A percentile compares a stretch with the other conserved stretches of the same genome.
phyloP scores from a whole-genome alignment of 495 filamentous ascomycete genomes.

The Penicillium manginii region DNA sequence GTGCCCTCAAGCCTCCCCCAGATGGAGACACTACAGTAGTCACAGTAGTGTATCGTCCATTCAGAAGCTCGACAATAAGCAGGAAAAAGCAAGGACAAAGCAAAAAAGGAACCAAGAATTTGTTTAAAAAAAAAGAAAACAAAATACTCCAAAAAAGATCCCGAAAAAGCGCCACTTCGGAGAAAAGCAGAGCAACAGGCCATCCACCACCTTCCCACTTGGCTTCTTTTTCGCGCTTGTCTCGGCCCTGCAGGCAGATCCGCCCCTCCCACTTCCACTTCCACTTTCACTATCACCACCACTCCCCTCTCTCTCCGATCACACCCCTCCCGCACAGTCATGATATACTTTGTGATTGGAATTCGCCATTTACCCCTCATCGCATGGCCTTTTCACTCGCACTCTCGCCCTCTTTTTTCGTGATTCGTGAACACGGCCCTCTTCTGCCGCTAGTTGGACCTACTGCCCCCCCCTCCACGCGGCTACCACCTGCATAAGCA shows the following conservation, averaged over 20 bases:
- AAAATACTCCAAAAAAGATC: no score
- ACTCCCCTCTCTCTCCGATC: neutral
- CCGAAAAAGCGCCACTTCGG: neutral
- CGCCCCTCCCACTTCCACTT: neutral
- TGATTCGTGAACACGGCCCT: neutral
- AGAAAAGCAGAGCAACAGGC: neutral
- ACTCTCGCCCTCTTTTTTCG: neutral
- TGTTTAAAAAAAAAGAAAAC: neutral
- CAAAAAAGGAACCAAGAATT: neutral
- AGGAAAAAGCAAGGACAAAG: neutral
- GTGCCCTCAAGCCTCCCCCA: neutral
- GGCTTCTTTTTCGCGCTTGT: slow-evolving; percentile 23
- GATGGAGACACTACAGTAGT: no score
- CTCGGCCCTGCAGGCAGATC: slow-evolving; percentile 19
- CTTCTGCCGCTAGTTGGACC: slow-evolving; percentile 10
- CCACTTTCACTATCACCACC: neutral
- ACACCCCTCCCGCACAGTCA: slow-evolving; percentile 1
- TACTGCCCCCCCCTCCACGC: slow-evolving; percentile 10
- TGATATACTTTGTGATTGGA: slow-evolving; percentile 13
- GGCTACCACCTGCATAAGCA: slow-evolving; percentile 29
- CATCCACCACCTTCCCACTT: neutral
- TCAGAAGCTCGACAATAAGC: neutral
- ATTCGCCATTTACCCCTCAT: slow-evolving; percentile 7
- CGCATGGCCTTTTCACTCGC: neutral
- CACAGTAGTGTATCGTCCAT: neutral